Percentiles rank a stretch among this genome's conserved stretches.
These are phyloP conservation scores for Capsella bursapastoris DNA, from an alignment of 345 rosid species.

Conservation along the genomic window DNA sequence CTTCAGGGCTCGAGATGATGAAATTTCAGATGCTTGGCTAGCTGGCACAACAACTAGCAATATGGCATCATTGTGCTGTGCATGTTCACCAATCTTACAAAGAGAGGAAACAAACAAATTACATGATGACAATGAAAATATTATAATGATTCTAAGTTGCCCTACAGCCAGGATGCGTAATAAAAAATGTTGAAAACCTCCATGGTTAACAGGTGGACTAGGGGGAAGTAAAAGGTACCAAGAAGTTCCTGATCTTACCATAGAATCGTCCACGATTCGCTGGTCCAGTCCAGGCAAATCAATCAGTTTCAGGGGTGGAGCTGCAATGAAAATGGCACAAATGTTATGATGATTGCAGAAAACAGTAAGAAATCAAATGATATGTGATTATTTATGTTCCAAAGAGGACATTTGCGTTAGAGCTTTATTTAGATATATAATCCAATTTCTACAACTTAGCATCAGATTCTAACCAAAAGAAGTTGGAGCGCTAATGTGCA, in stretches of 20 bases:
- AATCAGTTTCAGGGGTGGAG: constrained; percentile 86
- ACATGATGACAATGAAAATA: constrained; percentile 19
- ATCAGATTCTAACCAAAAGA: not conserved
- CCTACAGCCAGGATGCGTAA: constrained; percentile 15
- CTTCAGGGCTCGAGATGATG: constrained; percentile 87
- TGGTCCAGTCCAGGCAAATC: constrained; percentile 99
- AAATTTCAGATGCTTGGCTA: constrained; percentile 84
- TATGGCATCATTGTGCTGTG: constrained; percentile 89
- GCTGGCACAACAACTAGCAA: constrained; percentile 89
- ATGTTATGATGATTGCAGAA: constrained; percentile 18
- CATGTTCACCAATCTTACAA: constrained; percentile 71
- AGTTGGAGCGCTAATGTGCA: constrained; percentile 6
- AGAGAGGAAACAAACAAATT: constrained; percentile 22
- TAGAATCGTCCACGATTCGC: constrained; percentile 82
- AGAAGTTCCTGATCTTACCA: constrained; percentile 56
- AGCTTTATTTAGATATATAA: constrained; percentile 14
- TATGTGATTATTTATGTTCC: constrained; percentile 12
- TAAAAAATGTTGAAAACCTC: constrained; percentile 7
- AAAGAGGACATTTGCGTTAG: constrained; percentile 8
- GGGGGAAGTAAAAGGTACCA: constrained; percentile 23
- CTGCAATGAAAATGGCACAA: constrained; percentile 51
- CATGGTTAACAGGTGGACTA: constrained; percentile 8
- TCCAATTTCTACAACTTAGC: constrained; percentile 12
- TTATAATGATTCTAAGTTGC: constrained; percentile 13
- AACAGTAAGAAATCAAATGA: constrained; percentile 1